Percentiles rank a stretch among this genome's conserved stretches.
These are phyloP conservation scores for Magnusiomyces suaveolens DNA, from an alignment of 1,139 yeast genomes.

Conservation along the genomic window DNA sequence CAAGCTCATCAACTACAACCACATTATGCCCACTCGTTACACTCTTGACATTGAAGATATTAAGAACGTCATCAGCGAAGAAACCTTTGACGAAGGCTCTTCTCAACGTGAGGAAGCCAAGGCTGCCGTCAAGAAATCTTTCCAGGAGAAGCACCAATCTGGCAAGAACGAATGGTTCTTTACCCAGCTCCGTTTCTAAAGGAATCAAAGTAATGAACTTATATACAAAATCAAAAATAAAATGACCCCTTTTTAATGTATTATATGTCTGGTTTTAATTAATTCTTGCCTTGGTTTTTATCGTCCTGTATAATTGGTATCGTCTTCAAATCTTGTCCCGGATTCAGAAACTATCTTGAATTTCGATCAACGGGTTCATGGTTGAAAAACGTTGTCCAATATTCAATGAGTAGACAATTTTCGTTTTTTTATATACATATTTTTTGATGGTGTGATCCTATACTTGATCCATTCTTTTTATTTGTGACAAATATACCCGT, in stretches of 20 bases:
- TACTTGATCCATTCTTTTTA: too few relatives aligned
- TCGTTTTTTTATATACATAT: too few relatives aligned
- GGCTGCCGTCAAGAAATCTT: slow-evolving; percentile 98
- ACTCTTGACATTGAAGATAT: slow-evolving; percentile 92
- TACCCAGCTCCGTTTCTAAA: slow-evolving; percentile 95
- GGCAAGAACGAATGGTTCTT: slow-evolving; percentile 99
- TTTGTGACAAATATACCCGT: too few relatives aligned
- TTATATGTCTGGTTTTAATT: background rate
- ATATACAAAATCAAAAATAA: background rate
- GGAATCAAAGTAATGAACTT: background rate
- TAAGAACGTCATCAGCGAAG: slow-evolving; percentile 85
- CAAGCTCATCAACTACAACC: slow-evolving; percentile 99
- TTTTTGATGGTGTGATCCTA: too few relatives aligned
- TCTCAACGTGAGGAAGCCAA: slow-evolving; percentile 98
- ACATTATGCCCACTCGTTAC: slow-evolving; percentile 99
- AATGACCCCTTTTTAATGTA: slow-evolving; percentile 1
- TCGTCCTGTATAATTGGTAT: too few relatives aligned
- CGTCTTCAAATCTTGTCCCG: too few relatives aligned
- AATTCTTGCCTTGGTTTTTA: too few relatives aligned
- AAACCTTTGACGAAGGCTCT: slow-evolving; percentile 86
- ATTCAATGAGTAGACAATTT: too few relatives aligned
- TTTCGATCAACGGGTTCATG: too few relatives aligned
- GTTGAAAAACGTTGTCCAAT: too few relatives aligned
- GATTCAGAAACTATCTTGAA: too few relatives aligned
- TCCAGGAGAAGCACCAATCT: slow-evolving; percentile 99